phyloP scores from a whole-genome alignment of 352 stramenopile species.

The Elongisporangium senticosum region DNA sequence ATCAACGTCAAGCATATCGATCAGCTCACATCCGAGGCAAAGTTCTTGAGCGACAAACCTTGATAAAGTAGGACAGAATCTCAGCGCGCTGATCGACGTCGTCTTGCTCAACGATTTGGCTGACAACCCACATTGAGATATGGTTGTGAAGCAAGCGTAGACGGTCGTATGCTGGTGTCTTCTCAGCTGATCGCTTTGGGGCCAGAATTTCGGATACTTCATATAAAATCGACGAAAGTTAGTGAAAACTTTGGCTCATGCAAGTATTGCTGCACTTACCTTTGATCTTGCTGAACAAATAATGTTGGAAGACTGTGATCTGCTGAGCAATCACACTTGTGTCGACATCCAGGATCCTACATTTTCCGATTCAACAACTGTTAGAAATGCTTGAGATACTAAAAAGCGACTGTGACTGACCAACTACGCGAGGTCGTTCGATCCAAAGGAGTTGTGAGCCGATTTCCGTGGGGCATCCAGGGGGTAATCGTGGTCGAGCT shows the following conservation, averaged over 20 bases:
- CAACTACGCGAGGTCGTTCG: neutral
- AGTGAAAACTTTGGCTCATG: neutral
- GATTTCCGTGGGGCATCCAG: slow-evolving; percentile 36
- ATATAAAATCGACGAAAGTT: neutral
- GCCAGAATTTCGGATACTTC: slow-evolving; percentile 75
- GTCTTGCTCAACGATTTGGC: slow-evolving; percentile 66
- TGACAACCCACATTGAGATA: slow-evolving; percentile 82
- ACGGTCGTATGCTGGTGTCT: slow-evolving; percentile 78
- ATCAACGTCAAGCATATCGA: neutral
- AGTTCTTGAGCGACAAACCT: slow-evolving; percentile 20
- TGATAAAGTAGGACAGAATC: slow-evolving; percentile 81
- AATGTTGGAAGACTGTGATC: slow-evolving; percentile 84
- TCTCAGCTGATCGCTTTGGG: slow-evolving; percentile 66
- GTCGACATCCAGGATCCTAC: slow-evolving; percentile 73
- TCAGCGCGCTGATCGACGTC: slow-evolving; percentile 79
- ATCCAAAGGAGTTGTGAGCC: neutral
- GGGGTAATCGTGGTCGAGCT: slow-evolving; percentile 38
- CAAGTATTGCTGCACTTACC: slow-evolving; percentile 18
- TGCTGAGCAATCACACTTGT: slow-evolving; percentile 75
- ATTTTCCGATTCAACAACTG: slow-evolving; percentile 1
- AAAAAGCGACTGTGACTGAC: neutral
- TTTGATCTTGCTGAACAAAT: slow-evolving; percentile 86
- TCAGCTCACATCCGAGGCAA: neutral
- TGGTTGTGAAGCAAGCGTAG: slow-evolving; percentile 82
- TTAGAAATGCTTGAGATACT: slow-evolving; percentile 2